phyloP scores from a whole-genome alignment of 495 filamentous ascomycete species.

The Penicillium roqueforti region DNA sequence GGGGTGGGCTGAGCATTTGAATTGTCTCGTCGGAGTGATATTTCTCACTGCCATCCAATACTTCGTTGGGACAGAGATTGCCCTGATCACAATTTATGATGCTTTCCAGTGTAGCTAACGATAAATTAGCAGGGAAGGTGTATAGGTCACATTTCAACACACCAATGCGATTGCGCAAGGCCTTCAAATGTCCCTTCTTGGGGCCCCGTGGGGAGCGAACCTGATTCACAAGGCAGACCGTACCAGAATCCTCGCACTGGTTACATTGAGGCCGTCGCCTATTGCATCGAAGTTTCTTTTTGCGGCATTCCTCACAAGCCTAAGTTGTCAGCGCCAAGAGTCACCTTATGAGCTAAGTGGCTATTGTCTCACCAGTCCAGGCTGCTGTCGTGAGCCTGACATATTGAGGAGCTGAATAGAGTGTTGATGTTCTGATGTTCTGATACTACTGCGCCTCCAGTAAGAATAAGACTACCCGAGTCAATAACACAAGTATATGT shows the following conservation, averaged over 20 bases:
- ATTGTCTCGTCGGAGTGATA: background rate
- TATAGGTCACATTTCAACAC: background rate
- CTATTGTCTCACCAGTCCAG: slow-evolving; percentile 7
- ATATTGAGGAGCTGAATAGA: background rate
- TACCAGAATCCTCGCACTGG: slow-evolving; percentile 13
- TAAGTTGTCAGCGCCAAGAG: background rate
- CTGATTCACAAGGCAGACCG: slow-evolving; percentile 9
- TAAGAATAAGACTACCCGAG: background rate
- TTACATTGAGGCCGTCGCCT: slow-evolving; percentile 16
- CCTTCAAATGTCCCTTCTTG: slow-evolving; percentile 17
- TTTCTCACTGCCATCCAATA: background rate
- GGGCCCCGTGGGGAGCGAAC: slow-evolving; percentile 14
- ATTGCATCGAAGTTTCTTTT: slow-evolving; percentile 18
- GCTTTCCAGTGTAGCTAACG: slow-evolving; percentile 7
- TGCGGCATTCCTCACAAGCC: slow-evolving; percentile 21
- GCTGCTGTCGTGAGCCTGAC: slow-evolving; percentile 8
- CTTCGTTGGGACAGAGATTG: background rate
- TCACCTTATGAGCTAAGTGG: background rate
- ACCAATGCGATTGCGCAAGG: slow-evolving; percentile 16
- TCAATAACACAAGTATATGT: background rate
- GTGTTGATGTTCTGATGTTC: background rate
- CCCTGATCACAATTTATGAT: slow-evolving; percentile 3
- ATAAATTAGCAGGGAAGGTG: background rate
- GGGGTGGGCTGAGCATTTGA: background rate
- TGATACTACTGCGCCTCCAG: background rate